Evolutionary conservation across 169 alveolate genomes (phyloP), one percentile per base, ranked within the genome.

Genomic region (Theileria orientalis): DNA sequence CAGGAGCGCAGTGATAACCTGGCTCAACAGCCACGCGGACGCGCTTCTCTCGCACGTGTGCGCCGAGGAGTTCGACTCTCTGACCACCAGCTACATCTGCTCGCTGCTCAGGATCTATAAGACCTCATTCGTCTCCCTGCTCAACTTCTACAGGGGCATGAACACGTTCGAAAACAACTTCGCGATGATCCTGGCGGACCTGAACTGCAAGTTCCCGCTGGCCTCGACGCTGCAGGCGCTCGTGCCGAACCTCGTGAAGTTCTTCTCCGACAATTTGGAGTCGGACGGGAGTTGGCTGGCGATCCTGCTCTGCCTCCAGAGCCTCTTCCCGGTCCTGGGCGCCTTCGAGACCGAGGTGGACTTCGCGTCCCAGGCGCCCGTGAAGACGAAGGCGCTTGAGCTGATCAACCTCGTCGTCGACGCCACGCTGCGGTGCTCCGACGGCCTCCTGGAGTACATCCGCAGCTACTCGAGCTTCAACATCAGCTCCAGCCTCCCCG

Each of bases 121-220:
- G 19, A 68, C 67, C 16, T 62, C 75, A 25, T 37, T 70, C 33
- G 13, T 78, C 11, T 78, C 80, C 80, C 57, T 70, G 8, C 75
- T 78, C 7, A 62, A 82, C 2, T 82, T 68, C 21, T 78, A 78
- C 61, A 63, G 83, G 7, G 52, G 67, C 23, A 56, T 66, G 19
- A 57, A 60, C 33, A 69, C 40, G 35, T 61, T 29, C 14, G n/a
- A 64, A 76, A 52, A 21, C 21, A 80, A 80, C 54, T 80, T 80
- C 64, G 47, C 73, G 54, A 25, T 80, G 70, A 49, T 77, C 2
- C 6, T 64, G 70, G 77, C 88, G 16, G 88, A 80, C 40, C 47
- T 71, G 52, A 70, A 72, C 46, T 73, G 84, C 77, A 80, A 80
- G 51, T 80, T 80, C 46, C 88, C 88, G 13, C 52, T 72, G 52